Percentiles rank a stretch among this genome's conserved stretches.
Evolutionary conservation across 2,329 filamentous ascomycete genomes (phyloP).

Genomic region (Beauveria sp.): DNA sequence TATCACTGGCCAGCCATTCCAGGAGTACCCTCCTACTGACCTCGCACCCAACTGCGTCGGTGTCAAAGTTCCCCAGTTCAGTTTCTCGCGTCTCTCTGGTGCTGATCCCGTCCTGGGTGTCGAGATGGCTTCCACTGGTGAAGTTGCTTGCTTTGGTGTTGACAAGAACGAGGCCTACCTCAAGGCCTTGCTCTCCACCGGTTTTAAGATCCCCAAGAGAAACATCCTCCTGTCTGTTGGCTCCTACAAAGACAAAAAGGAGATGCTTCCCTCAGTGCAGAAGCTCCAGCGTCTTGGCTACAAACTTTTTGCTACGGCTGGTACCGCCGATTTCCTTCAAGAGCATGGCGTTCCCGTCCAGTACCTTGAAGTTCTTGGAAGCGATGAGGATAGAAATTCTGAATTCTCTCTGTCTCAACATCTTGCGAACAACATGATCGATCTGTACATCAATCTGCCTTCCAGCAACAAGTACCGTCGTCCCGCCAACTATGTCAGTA

Average conservation of each 20-base stretch:
- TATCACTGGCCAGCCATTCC: conserved; percentile 77
- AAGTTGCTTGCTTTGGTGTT: conserved; percentile 91
- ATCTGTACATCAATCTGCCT: conserved; percentile 98
- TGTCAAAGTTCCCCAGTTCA: conserved; percentile 98
- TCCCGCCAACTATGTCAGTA: conserved; percentile 97
- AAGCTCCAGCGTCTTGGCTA: conserved; percentile 87
- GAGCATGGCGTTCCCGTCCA: conserved; percentile 89
- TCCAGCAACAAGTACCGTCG: conserved; percentile 96
- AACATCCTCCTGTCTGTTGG: conserved; percentile 95
- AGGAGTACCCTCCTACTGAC: conserved; percentile 70
- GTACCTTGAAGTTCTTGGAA: conserved; percentile 80
- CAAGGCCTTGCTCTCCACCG: conserved; percentile 90
- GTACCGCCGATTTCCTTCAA: conserved; percentile 92
- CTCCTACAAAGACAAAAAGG: conserved; percentile 95
- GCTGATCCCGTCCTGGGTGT: conserved; percentile 95
- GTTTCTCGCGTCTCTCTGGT: conserved; percentile 92
- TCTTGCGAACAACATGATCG: conserved; percentile 94
- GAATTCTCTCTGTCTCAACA: conserved; percentile 97
- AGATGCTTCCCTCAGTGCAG: conserved; percentile 88
- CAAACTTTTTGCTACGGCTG: conserved; percentile 92
- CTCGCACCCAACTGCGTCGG: conserved; percentile 79
- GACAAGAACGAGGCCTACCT: conserved; percentile 98
- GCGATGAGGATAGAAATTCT: conserved; percentile 78
- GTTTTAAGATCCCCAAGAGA: conserved; percentile 91
- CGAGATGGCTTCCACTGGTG: conserved; percentile 98